These are phyloP conservation scores for Camelina laxa DNA, from an alignment of 345 rosid species.

Conservation along the genomic window DNA sequence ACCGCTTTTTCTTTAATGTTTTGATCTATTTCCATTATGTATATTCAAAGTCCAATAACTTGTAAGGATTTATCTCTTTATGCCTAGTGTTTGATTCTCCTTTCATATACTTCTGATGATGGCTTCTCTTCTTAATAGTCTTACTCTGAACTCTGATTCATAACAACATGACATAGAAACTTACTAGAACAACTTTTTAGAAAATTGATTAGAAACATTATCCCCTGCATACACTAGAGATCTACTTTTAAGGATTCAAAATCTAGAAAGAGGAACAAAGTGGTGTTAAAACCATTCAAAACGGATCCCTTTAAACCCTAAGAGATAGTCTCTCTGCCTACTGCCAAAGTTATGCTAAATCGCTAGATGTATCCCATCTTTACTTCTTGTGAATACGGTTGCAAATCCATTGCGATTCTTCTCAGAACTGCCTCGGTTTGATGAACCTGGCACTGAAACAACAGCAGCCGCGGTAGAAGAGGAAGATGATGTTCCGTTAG, in stretches of 20 bases:
- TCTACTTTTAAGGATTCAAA: slow-evolving; percentile 26
- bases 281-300: slow-evolving; percentile 8
- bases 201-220: neutral
- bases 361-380: slow-evolving; percentile 87
- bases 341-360: slow-evolving; percentile 49
- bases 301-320: slow-evolving; percentile 10
- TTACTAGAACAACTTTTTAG: neutral
- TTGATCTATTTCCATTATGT: neutral
- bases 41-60: neutral
- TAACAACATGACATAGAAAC: neutral
- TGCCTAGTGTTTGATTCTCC: neutral
- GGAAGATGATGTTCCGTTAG: slow-evolving; percentile 48
- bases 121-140: neutral
- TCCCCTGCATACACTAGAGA: slow-evolving; percentile 4
- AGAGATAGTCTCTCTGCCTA: slow-evolving; percentile 34
- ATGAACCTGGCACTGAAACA: slow-evolving; percentile 33
- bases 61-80: neutral
- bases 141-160: neutral
- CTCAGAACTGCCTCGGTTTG: slow-evolving; percentile 60
- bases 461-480: neutral
- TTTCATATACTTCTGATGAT: neutral
- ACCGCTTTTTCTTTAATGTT: neutral
- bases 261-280: slow-evolving; percentile 35
- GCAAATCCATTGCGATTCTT: slow-evolving; percentile 92
- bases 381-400: slow-evolving; percentile 77